Evolutionary conservation across 1,139 yeast genomes (phyloP).

Genomic region (Yamadazyma taylorii): DNA sequence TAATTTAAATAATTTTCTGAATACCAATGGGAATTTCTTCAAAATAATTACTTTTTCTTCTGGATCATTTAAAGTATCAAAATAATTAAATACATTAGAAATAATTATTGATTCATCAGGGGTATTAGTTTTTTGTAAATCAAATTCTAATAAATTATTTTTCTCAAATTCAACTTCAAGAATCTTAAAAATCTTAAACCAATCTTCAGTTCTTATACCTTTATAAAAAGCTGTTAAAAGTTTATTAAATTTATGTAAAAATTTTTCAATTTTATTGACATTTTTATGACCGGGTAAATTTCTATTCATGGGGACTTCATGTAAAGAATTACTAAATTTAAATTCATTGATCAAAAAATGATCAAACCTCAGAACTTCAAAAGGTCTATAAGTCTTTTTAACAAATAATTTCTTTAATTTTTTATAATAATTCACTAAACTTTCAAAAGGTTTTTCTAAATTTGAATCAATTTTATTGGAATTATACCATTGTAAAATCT

Average conservation of each 20-base stretch:
- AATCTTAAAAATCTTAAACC: constrained; percentile 75
- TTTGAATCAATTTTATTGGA: constrained; percentile 43
- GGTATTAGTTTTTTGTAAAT: constrained; percentile 38
- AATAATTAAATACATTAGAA: constrained; percentile 69
- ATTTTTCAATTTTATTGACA: constrained; percentile 48
- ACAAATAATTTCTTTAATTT: constrained; percentile 72
- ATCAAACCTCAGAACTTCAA: constrained; percentile 41
- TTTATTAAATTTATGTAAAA: constrained; percentile 64
- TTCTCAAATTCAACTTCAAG: constrained; percentile 62
- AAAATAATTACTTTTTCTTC: constrained; percentile 44
- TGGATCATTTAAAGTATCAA: constrained; percentile 55
- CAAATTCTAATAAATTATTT: constrained; percentile 61
- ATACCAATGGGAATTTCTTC: constrained; percentile 64
- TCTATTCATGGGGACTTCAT: constrained; percentile 50
- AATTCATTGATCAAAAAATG: constrained; percentile 39
- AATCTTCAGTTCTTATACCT: constrained; percentile 66
- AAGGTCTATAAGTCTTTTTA: constrained; percentile 77
- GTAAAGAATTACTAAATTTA: constrained; percentile 41
- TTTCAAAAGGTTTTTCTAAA: constrained; percentile 46
- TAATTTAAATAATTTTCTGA: constrained; percentile 64
- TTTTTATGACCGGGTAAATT: constrained; percentile 50
- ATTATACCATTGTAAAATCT: constrained; percentile 69
- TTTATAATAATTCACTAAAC: constrained; percentile 60
- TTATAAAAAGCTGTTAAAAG: constrained; percentile 60
- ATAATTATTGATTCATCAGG: constrained; percentile 61